These are phyloP conservation scores for Aspergillus transmontanensis DNA, from an alignment of 2,329 filamentous ascomycete genomes.

Conservation along the genomic window DNA sequence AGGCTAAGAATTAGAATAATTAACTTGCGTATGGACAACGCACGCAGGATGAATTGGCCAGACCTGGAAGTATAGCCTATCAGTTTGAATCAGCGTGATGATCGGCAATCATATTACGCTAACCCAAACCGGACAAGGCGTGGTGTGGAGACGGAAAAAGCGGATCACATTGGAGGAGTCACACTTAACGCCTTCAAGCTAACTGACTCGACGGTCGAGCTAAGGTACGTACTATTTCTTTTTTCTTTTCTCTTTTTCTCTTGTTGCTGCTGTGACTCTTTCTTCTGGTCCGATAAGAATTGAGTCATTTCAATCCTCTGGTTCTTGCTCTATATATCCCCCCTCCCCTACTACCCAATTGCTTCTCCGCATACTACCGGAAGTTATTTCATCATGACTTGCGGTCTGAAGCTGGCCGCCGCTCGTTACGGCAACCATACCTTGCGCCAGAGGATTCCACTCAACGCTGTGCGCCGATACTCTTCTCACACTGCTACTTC, in stretches of 20 bases:
- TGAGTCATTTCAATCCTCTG: not conserved
- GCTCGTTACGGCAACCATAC: constrained; percentile 4
- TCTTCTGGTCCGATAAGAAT: not conserved
- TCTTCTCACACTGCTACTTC: constrained; percentile 1
- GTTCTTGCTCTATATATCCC: not conserved
- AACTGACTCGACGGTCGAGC: not conserved
- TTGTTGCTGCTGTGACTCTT: not conserved
- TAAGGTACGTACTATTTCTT: not conserved
- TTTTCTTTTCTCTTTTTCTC: not conserved
- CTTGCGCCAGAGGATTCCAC: constrained; percentile 10
- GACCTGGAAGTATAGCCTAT: constrained; percentile 5
- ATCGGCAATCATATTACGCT: not conserved
- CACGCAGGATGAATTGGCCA: not conserved
- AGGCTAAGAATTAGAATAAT: not conserved
- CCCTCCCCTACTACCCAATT: not conserved
- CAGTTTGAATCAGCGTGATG: not conserved
- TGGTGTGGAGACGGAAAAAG: constrained; percentile 8
- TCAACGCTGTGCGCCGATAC: constrained; percentile 10
- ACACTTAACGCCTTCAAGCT: not conserved
- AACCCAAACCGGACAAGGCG: constrained; percentile 2
- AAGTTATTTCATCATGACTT: constrained; percentile 4
- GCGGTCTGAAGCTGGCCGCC: constrained; percentile 2
- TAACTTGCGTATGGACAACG: not conserved
- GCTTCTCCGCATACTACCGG: not conserved
- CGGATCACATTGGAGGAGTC: not conserved